Base-by-base conservation (phyloP, 257 asterid species). In the Rubia yunnanensis region DNA sequence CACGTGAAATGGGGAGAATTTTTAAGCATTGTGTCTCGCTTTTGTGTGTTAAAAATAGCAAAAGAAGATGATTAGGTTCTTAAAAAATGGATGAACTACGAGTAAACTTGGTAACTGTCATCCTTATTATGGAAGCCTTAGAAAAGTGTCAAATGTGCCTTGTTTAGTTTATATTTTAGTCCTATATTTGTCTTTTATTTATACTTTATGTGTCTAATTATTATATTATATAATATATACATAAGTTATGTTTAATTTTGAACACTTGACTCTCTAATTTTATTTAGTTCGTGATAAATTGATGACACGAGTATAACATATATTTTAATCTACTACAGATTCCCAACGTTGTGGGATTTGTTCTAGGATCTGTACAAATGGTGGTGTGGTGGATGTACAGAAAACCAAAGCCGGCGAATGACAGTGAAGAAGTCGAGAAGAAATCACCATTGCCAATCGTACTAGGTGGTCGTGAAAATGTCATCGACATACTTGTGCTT, bases 281-380 rank as follows among this genome's bases (percentile, higher is more conserved):
- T n/a, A n/a, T n/a, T 35, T 35, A 3, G 39, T 20, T 49, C 2
- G 46, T 38, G 4, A 34, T 9, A 46, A 46, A 14, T 15, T 46
- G 53, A 18, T 52, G 30, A 46, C 53, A 46, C 4, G 3, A 46
- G 1, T 15, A 15, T 17, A 46, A 46, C 5, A 35, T 35, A 3
- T 5, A 4, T 46, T 15, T 49, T n/a, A 49, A n/a, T 20, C 18
- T 1, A 20, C n/a, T 50, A 8, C 61, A 89, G 97, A 71, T 88
- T 46, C 96, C 96, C 32, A 91, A 88, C 61, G 77, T 88, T 28
- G 28, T 86, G 63, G 97, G 97, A 7, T 91, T 91, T 69, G 59
- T 79, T 70, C 59, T 91, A 70, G 96, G 97, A 41, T 1, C 82
- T 69, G 60, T 86, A 9, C 97, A 91, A 52, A 84, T 91, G 92